These are phyloP conservation scores for Cordyceps farinosa DNA, from an alignment of 2,329 filamentous ascomycete genomes.

Conservation along the genomic window DNA sequence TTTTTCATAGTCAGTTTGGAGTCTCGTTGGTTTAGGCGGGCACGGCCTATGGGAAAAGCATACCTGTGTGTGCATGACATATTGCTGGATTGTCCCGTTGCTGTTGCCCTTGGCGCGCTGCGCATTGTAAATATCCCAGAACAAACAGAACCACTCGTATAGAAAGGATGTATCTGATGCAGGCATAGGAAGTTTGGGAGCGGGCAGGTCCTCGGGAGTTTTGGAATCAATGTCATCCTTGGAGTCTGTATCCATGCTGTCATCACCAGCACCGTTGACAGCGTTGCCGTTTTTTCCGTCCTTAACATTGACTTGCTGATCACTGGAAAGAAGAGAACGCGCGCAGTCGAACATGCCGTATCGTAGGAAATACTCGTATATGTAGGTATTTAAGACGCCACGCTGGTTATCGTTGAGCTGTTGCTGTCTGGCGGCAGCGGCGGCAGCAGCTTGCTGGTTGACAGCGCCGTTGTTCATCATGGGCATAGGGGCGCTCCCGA, in stretches of 20 bases:
- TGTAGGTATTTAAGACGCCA: conserved; percentile 74
- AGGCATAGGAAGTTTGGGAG: conserved; percentile 63
- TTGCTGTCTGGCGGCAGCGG: conserved; percentile 35
- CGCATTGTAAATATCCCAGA: conserved; percentile 92
- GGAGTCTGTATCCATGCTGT: conserved; percentile 76
- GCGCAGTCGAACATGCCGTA: conserved; percentile 82
- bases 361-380: conserved; percentile 88
- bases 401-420: conserved; percentile 47
- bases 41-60: conserved; percentile 27
- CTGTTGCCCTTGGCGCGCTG: conserved; percentile 65
- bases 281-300: conserved; percentile 66
- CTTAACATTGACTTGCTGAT: conserved; percentile 66
- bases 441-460: conserved; percentile 34
- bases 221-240: conserved; percentile 75
- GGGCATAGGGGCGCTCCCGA: conserved; percentile 57
- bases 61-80: conserved; percentile 82
- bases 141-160: conserved; percentile 96
- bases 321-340: conserved; percentile 64
- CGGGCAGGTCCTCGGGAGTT: conserved; percentile 74
- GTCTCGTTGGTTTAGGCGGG: conserved; percentile 44
- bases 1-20: conserved; percentile 71
- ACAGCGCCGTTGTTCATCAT: conserved; percentile 62
- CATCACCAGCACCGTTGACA: conserved; percentile 66
- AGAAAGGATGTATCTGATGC: conserved; percentile 75
- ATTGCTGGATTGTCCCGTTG: conserved; percentile 64